Conservation (phyloP, 2,329 filamentous ascomycete genomes). For the Mariannaea sp. region DNA sequence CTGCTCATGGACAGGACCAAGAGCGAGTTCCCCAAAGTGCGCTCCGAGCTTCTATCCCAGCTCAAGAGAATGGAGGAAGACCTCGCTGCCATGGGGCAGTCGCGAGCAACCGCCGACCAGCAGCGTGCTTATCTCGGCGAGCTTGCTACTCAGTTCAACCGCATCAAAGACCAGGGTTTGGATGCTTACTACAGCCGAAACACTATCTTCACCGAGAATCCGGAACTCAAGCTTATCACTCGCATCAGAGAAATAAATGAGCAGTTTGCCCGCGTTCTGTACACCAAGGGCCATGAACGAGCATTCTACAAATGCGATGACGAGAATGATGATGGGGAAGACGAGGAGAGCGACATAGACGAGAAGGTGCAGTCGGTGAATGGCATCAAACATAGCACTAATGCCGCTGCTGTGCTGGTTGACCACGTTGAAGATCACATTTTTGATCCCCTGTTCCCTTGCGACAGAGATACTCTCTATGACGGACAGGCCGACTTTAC, state of each 20-base stretch:
- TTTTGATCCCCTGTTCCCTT: too few relatives aligned
- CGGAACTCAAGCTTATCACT: constrained; percentile 45
- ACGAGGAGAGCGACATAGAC: background rate
- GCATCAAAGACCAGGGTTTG: constrained; percentile 38
- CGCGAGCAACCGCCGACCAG: constrained; percentile 33
- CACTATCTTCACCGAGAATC: constrained; percentile 34
- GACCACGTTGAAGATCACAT: too few relatives aligned
- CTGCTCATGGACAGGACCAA: constrained; percentile 50
- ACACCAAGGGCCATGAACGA: constrained; percentile 29
- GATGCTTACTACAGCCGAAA: constrained; percentile 44
- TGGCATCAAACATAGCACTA: background rate
- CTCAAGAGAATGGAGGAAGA: constrained; percentile 18
- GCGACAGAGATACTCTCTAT: constrained; percentile 26
- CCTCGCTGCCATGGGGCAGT: constrained; percentile 40
- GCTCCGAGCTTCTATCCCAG: constrained; percentile 34
- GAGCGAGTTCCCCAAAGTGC: constrained; percentile 44
- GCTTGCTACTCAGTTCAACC: constrained; percentile 40
- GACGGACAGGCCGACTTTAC: constrained; percentile 1
- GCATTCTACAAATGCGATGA: background rate
- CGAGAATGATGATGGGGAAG: background rate
- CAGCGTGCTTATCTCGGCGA: constrained; percentile 45
- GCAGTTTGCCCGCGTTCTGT: constrained; percentile 40
- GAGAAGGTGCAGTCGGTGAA: background rate
- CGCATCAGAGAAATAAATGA: constrained; percentile 46
- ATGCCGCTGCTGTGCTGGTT: too few relatives aligned